phyloP scores from a whole-genome alignment of 768 basidiomycete species.

The Phlebiopsis gigantea region DNA sequence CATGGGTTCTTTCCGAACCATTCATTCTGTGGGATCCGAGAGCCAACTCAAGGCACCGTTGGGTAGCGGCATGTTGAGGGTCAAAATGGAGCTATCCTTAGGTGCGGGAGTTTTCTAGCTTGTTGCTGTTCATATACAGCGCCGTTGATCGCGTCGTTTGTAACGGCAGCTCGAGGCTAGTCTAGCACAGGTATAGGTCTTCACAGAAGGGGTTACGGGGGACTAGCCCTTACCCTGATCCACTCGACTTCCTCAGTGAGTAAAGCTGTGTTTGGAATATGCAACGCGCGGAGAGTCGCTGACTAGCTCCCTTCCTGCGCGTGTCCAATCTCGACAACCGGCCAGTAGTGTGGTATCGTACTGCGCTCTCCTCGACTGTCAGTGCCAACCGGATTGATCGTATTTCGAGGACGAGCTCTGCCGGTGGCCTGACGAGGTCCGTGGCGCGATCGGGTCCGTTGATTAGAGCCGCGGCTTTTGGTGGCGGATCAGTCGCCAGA shows the following conservation, averaged over 20 bases:
- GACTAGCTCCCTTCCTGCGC: background rate
- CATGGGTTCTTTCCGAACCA: background rate
- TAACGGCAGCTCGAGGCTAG: background rate
- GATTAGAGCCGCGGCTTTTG: too few species aligned
- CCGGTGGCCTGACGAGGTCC: too few species aligned
- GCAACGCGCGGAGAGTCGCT: background rate
- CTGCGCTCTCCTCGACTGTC: too few species aligned
- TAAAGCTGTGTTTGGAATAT: background rate
- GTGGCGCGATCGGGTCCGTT: too few species aligned
- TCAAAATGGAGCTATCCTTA: background rate
- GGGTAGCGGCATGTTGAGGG: background rate
- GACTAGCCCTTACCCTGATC: background rate
- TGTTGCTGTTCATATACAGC: background rate
- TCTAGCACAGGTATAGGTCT: background rate
- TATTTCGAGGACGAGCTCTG: too few species aligned
- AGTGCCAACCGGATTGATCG: too few species aligned
- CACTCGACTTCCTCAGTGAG: background rate
- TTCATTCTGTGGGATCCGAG: background rate
- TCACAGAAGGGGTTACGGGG: background rate
- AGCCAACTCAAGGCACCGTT: background rate
- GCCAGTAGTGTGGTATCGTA: too few species aligned
- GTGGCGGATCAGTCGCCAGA: too few species aligned
- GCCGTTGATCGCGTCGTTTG: background rate
- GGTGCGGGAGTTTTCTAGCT: slow-evolving; percentile 5
- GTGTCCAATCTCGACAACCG: too few species aligned